These are phyloP conservation scores for Chaetothyriales sp. DNA, from an alignment of 2,329 filamentous ascomycete genomes.

Conservation along the genomic window DNA sequence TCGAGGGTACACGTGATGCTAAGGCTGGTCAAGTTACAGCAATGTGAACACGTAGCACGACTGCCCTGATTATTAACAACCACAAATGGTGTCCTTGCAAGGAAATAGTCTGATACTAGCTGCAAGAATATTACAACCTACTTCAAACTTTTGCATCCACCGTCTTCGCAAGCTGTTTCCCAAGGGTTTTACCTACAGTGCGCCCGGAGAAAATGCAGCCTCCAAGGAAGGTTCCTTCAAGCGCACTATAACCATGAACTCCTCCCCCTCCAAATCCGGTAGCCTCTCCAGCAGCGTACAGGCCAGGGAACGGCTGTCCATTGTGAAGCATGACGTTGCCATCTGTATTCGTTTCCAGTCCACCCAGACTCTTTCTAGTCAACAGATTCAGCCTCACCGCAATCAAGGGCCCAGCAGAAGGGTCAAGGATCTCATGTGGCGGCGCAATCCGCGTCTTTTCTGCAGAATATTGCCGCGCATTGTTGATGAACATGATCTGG, in stretches of 20 bases:
- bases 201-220: slow-evolving; percentile 51
- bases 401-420: slow-evolving; percentile 44
- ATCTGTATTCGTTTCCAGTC: slow-evolving; percentile 27
- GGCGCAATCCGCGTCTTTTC: slow-evolving; percentile 41
- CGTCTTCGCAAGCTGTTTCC: background rate
- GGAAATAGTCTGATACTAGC: background rate
- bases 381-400: slow-evolving; percentile 48
- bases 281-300: slow-evolving; percentile 10
- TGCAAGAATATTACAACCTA: background rate
- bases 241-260: slow-evolving; percentile 48
- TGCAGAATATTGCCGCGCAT: slow-evolving; percentile 43
- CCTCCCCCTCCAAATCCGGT: slow-evolving; percentile 40
- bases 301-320: slow-evolving; percentile 25
- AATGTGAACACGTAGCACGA: too few relatives aligned
- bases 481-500: slow-evolving; percentile 49
- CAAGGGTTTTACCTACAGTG: slow-evolving; percentile 41
- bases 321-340: slow-evolving; percentile 26
- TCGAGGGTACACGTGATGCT: too few relatives aligned
- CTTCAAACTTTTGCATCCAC: background rate
- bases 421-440: slow-evolving; percentile 43
- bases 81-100: too few relatives aligned
- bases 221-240: slow-evolving; percentile 50
- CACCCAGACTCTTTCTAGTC: slow-evolving; percentile 47
- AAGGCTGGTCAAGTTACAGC: too few relatives aligned
- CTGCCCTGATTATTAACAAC: too few relatives aligned